Evolutionary conservation across 116 monocot species (phyloP), one percentile per base, ranked within the genome.

Genomic region (Dioscorea cayenensis): DNA sequence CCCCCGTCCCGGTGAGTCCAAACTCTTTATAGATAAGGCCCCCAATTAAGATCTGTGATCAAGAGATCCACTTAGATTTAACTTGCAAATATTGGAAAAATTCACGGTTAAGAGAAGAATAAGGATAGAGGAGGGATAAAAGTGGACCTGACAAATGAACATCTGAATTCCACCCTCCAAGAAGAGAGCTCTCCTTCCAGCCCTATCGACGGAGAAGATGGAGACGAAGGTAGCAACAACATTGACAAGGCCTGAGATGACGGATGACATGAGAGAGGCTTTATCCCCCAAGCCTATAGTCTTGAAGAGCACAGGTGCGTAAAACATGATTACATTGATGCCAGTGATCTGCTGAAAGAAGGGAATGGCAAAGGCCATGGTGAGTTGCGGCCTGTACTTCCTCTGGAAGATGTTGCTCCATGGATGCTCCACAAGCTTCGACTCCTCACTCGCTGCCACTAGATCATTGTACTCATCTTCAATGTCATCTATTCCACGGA

Each of bases 251-350:
- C 65, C 65, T 14, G 65, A 36, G 36, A 65, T 65, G 35, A 65
- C 14, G 32, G 65, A 10, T 0, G 28, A 35, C 17, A 28, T 28
- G 32, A 28, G 65, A 14, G 35, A 17, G 55, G 55, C 55, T 5
- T 55, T 16, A 16, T 16, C 55, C 19, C 55, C 55, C 5, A 55
- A 55, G 55, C 65, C 65, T 16, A 65, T 36, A 29, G 65, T 65
- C 65, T 65, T 65, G 65, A 65, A 65, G 65, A 65, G 65, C 28
- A 65, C 65, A 2, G 65, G 65, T 12, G 65, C 65, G 35, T 65
- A 65, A 32, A 55, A 55, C 55, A 55, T 55, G 55, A 55, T n/a
- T 5, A 55, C 14, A 16, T 55, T 55, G 55, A 55, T 55, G 55
- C 55, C 55, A 16, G 14, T 55, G 19, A 55, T 1, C 55, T 55